These are phyloP conservation scores for Isabelozyma pseudorhagii DNA, from an alignment of 805 yeast species.

Conservation along the genomic window DNA sequence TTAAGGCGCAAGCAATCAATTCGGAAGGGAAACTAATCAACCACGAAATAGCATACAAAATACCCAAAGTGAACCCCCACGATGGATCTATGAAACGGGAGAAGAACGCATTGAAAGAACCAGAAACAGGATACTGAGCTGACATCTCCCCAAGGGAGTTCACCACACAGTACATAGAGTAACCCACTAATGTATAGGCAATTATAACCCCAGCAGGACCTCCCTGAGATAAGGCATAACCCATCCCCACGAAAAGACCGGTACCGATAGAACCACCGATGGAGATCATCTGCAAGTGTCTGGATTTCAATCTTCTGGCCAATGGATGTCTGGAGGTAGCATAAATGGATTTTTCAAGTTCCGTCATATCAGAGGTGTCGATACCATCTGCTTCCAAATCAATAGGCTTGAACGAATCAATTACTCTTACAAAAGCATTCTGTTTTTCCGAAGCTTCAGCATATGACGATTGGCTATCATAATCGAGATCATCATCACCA, in stretches of 20 bases:
- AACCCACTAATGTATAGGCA: conserved; percentile 56
- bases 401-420: conserved; percentile 38
- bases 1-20: conserved; percentile 37
- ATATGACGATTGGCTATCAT: neutral
- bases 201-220: conserved; percentile 45
- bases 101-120: conserved; percentile 39
- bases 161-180: conserved; percentile 57
- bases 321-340: conserved; percentile 43
- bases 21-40: conserved; percentile 34
- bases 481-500: neutral
- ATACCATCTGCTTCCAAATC: conserved; percentile 38
- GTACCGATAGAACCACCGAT: conserved; percentile 74
- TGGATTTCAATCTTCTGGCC: conserved; percentile 39
- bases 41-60: conserved; percentile 40
- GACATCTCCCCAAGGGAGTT: conserved; percentile 68
- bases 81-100: conserved; percentile 35
- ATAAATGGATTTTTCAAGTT: conserved; percentile 34
- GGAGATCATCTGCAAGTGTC: conserved; percentile 64
- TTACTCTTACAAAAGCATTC: conserved; percentile 8
- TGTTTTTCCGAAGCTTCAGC: conserved; percentile 1
- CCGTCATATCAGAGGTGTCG: conserved; percentile 37
- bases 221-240: conserved; percentile 35
- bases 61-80: conserved; percentile 41
- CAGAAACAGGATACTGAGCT: conserved; percentile 40
- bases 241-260: conserved; percentile 49